Evolutionary conservation across 305 asterid species (phyloP), one percentile per base, ranked within the genome.

Genomic region (Solanum chacoense): DNA sequence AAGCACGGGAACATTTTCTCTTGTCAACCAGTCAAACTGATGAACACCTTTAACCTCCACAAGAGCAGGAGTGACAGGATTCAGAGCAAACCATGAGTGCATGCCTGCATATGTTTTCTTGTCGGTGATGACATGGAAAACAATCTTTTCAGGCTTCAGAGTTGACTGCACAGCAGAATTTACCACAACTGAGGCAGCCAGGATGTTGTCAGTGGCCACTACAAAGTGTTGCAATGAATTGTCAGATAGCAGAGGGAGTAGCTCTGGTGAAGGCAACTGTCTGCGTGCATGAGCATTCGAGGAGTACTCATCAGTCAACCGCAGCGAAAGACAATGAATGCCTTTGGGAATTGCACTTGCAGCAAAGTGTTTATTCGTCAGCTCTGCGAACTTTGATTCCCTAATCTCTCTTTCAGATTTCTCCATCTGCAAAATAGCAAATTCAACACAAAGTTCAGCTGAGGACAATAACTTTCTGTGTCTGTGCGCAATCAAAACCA

Each of bases 51-150:
- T 97, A 67, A 97, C 99, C 93, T 97, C 99, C 91, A 97, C 92
- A 88, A 95, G 94, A 86, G 99, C 99, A 35, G 99, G 99, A 91
- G 96, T 90, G 69, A 93, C 85, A 45, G 99, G 96, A 91, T 97
- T 94, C 90, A 97, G 84, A 45, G 99, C 99, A 91, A 97, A 96
- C 99, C 99, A 97, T n/a, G 99, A 94, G 91, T 95, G 99, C 99
- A 97, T 97, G 91, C 98, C 99, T 36, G 99, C 99, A 92, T 96
- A 97, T 88, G 99, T 96, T 96, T 97, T 97, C 95, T 97, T 97
- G 94, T 97, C 99, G 28, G 99, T 97, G 84, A 97, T 95, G 91
- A 97, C 98, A 90, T 97, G 99, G 93, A 97, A 97, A 93, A 96
- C 98, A 90, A 95, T 93, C 94, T 94, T 96, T 87, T 91, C 93